A percentile compares a stretch with the other conserved stretches of the same genome.
Evolutionary conservation across 164 flowering plant species (phyloP).

Genomic region (Nymphaea colorata): DNA sequence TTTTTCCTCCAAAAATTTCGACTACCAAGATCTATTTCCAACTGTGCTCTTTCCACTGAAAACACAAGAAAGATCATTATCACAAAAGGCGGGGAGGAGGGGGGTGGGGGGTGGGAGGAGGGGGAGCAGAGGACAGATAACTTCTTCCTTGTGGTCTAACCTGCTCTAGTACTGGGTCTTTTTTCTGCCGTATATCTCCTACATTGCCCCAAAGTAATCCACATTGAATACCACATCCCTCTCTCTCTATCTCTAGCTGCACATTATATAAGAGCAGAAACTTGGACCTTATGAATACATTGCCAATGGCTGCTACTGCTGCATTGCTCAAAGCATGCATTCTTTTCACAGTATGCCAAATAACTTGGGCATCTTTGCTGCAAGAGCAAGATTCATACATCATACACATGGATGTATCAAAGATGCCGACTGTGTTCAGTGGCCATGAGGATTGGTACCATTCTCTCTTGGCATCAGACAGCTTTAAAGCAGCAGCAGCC

Average conservation of each 20-base stretch:
- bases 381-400: constrained; percentile 28
- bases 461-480: constrained; percentile 23
- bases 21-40: too few species aligned
- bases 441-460: constrained; percentile 44
- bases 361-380: not conserved
- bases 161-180: not conserved
- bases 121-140: too few species aligned
- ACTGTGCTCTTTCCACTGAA: too few species aligned
- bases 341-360: not conserved
- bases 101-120: too few species aligned
- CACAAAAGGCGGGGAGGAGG: too few species aligned
- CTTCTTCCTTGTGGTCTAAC: not conserved
- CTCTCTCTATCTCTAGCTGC: not conserved
- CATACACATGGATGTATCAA: constrained; percentile 51
- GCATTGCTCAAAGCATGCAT: not conserved
- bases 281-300: not conserved
- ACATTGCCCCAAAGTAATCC: not conserved
- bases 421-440: constrained; percentile 52
- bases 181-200: not conserved
- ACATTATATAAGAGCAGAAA: not conserved
- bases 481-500: not conserved
- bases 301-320: not conserved
- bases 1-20: too few species aligned
- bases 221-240: not conserved
- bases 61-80: too few species aligned